Evolutionary conservation across 163 green algal genomes (phyloP).

Genomic region (Chloromonas sp.): DNA sequence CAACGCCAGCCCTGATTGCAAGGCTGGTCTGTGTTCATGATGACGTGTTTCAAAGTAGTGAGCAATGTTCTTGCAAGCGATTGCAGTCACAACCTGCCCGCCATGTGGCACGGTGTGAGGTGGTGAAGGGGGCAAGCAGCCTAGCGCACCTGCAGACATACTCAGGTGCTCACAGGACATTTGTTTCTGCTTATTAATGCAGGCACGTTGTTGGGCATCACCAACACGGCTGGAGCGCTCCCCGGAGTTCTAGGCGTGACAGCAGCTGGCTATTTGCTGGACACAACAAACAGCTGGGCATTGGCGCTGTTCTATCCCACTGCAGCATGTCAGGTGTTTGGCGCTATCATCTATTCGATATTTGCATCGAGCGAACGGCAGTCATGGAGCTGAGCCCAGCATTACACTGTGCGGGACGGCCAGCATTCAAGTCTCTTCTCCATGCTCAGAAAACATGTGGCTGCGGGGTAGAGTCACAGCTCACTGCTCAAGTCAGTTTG

Average conservation of each 20-base stretch:
- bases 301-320: conserved; percentile 84
- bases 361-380: conserved; percentile 80
- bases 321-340: conserved; percentile 77
- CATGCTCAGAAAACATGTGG: too few species aligned
- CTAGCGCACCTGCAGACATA: too few species aligned
- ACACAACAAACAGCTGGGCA: conserved; percentile 78
- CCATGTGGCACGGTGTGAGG: too few species aligned
- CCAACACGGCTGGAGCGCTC: conserved; percentile 88
- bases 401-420: too few species aligned
- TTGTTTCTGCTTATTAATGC: conserved; percentile 2
- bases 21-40: neutral
- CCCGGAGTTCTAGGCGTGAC: conserved; percentile 87
- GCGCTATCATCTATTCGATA: conserved; percentile 78
- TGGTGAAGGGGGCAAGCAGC: too few species aligned
- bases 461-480: too few species aligned
- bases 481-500: too few species aligned
- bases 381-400: conserved; percentile 41
- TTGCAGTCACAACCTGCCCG: too few species aligned
- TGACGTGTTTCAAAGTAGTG: neutral
- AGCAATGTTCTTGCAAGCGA: too few species aligned
- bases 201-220: conserved; percentile 80
- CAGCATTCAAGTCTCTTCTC: too few species aligned
- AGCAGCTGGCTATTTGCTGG: conserved; percentile 78
- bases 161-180: neutral
- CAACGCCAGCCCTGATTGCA: conserved; percentile 18